A percentile compares a stretch with the other conserved stretches of the same genome.
These are phyloP conservation scores for Cryphonectria japonica DNA, from an alignment of 2,329 filamentous ascomycete species.

Conservation along the genomic window DNA sequence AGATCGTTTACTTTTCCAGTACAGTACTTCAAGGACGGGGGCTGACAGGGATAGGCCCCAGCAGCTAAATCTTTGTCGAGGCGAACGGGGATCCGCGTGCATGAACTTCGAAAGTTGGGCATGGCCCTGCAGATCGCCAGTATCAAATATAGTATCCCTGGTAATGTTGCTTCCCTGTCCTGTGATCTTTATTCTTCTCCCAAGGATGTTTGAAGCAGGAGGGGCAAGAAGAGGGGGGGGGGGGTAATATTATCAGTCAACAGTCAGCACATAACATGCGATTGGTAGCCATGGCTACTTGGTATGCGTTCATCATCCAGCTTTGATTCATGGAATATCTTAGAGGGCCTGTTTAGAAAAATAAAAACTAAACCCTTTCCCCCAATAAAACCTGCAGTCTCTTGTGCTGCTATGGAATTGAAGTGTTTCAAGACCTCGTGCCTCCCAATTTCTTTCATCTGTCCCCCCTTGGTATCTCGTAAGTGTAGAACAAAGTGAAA, in stretches of 20 bases:
- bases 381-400: not conserved
- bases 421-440: not conserved
- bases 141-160: conserved; percentile 7
- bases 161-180: not conserved
- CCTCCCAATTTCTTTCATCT: not conserved
- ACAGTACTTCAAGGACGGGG: not conserved
- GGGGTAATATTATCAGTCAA: not conserved
- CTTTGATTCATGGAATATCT: conserved; percentile 14
- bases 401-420: not conserved
- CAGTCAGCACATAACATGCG: not conserved
- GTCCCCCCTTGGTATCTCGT: not conserved
- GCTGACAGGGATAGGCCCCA: not conserved
- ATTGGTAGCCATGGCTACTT: not conserved
- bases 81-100: conserved; percentile 1
- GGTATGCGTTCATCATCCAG: conserved; percentile 5
- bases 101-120: not conserved
- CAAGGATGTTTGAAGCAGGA: no score
- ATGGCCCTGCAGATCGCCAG: conserved; percentile 9
- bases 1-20: not conserved
- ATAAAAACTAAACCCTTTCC: not conserved
- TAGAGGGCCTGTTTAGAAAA: not conserved
- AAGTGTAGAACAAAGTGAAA: conserved; percentile 18
- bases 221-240: no score
- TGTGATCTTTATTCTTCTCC: no score
- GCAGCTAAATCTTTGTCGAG: not conserved